Base-by-base conservation (phyloP, 176 grass and related monocot species). In the Dactylis glomerata region DNA sequence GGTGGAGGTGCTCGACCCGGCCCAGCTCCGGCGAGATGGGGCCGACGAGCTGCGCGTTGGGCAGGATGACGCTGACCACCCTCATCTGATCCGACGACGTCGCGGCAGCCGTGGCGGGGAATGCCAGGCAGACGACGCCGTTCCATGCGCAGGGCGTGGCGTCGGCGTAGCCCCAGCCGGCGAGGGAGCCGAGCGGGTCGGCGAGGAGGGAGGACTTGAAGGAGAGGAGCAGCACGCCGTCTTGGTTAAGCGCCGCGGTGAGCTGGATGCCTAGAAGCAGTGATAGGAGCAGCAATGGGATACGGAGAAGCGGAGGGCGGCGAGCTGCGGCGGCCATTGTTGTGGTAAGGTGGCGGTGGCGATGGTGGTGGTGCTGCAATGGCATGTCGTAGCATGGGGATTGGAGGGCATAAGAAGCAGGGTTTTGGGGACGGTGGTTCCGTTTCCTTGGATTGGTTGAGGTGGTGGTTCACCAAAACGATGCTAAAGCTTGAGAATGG, bases 81-180 rank as follows among this genome's bases (percentile, higher is more conserved):
- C 95, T 86, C 70, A 73, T 73, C 16, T 85, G 67, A 19, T 90
- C 84, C 28, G 79, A 51, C 0, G 73, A 32, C 7, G 62, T 9
- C 15, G 77, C 22, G 13, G 47, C 2, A 40, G 73, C 3, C 17
- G 28, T 2, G 20, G 61, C 17, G 58, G 89, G 83, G 86, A 89
- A 91, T 2, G 76, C 72, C 55, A 86, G 68, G 91, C 96, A 98
- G n/a, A 93, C 68, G 77, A 95, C 59, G 38, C 96, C 93, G 54
- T 98, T 98, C 96, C 96, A 98, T 0, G 81, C 82, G 80, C 96
- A 98, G 16, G 96, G 96, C 16, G 89, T 93, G 41, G 73, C 65
- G 85, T 92, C 93, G 77, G 76, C 71, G 73, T 88, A 90, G 73
- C 73, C 81, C 96, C 96, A 98, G 55, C 81, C 75, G 11, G 87